Evolutionary conservation across 2,329 filamentous ascomycete genomes (phyloP), one percentile per base, ranked within the genome.

Genomic region (Aspergillus persii): DNA sequence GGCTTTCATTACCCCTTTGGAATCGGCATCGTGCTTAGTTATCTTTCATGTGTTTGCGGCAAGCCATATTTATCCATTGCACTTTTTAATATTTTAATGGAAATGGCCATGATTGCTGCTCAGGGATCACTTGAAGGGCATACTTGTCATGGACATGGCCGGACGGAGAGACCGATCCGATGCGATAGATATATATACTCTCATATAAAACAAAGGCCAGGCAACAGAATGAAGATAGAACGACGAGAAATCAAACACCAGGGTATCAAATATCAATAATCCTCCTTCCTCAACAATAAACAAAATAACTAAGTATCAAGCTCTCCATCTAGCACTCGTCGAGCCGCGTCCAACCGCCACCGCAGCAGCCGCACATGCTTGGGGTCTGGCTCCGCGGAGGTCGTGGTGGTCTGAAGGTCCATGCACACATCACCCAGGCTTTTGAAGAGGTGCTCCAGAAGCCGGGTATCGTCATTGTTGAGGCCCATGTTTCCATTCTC

Each of bases 341-440:
- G 86, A 4, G 92, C 92, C 54, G 86, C 85, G 65, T 96, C 91
- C 53, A 96, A 82, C 65, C 89, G 83, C 63, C 89, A 80, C 60
- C 91, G 81, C 73, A 90, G 86, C 60, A 88, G 80, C 56, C 65
- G 90, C 84, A 61, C 84, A 76, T 66, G 81, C 81, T 59, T 83
- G 76, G 63, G 77, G 76, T 63, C 84, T 79, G 54, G 80, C 75
- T 75, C 89, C 80, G 59, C 83, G 79, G 62, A 89, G 66, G 31
- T 70, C 4, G 74, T 76, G 36, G 72, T 75, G 29, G 70, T 68
- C 68, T 84, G 83, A 60, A 86, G 69, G 58, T 79, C 77, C 41
- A 75, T 72, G 56, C 82, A 84, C 4, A 85, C 81, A 55, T 76
- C 74, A 1, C 78, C 77, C 18, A 81, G 70, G 39, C 77, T 80